Conservation (phyloP, 1,284 basidiomycete genomes). For the Malassezia globosa region DNA sequence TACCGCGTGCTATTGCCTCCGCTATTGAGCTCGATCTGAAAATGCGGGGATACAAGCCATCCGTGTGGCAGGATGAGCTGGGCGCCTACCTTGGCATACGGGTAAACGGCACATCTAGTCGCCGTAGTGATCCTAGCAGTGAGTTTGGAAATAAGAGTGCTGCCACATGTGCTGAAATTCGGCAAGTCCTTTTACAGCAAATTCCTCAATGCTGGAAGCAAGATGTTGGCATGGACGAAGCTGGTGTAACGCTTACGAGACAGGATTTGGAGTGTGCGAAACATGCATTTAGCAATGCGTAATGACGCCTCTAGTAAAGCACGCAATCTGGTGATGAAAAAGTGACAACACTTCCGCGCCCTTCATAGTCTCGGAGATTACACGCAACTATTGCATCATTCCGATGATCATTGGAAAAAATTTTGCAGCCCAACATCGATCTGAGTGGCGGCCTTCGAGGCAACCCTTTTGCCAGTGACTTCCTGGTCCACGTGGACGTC, state of each 20-base stretch:
- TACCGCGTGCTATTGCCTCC: conserved; percentile 19
- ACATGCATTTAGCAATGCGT: too few relatives aligned
- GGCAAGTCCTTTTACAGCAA: conserved; percentile 14
- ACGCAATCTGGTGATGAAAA: too few relatives aligned
- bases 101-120: neutral
- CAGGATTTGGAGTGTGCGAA: too few relatives aligned
- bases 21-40: conserved; percentile 33
- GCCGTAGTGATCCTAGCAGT: conserved; percentile 17
- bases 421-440: too few relatives aligned
- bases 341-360: too few relatives aligned
- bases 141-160: conserved; percentile 34
- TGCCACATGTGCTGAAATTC: conserved; percentile 22
- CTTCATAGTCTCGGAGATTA: too few relatives aligned
- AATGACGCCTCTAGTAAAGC: too few relatives aligned
- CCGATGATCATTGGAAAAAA: too few relatives aligned
- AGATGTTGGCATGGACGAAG: conserved; percentile 12
- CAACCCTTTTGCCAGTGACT: too few relatives aligned
- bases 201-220: conserved; percentile 20
- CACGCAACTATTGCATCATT: too few relatives aligned
- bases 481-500: too few relatives aligned
- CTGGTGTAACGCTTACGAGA: neutral
- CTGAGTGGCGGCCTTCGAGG: too few relatives aligned
- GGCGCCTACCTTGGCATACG: conserved; percentile 39
- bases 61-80: conserved; percentile 36
- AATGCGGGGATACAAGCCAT: conserved; percentile 30